Percentiles rank a stretch among this genome's conserved stretches.
These are phyloP conservation scores for Cryphonectria naterciae DNA, from an alignment of 2,329 filamentous ascomycete species.

Conservation along the genomic window DNA sequence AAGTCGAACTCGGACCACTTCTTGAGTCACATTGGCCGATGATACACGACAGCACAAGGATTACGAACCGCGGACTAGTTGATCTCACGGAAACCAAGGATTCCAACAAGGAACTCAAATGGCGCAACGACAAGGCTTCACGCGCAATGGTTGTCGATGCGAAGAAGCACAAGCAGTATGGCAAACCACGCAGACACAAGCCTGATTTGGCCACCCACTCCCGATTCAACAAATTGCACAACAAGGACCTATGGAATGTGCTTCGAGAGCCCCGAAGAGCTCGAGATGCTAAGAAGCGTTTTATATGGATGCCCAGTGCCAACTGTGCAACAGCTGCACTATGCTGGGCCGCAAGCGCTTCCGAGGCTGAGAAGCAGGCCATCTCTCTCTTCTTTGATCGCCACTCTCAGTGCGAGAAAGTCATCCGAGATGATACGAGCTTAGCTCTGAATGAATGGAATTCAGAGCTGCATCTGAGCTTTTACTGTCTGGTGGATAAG, in stretches of 20 bases:
- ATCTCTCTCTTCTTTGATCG: neutral
- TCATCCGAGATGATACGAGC: neutral
- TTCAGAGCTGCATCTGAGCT: constrained; percentile 2
- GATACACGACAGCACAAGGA: no score
- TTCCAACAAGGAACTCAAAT: no score
- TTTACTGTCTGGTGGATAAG: neutral
- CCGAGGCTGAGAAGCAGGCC: constrained; percentile 6
- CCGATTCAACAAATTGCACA: no score
- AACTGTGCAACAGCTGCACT: neutral
- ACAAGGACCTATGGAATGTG: no score
- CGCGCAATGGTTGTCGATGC: neutral
- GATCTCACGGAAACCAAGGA: no score
- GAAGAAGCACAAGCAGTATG: constrained; percentile 11
- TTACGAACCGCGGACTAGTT: no score
- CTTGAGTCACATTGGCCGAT: no score
- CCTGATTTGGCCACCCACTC: no score
- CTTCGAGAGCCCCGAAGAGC: constrained; percentile 4
- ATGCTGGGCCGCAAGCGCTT: neutral
- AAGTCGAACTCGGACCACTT: neutral
- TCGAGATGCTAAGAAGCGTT: neutral
- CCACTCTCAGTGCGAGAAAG: neutral
- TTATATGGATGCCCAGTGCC: neutral
- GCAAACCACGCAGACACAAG: neutral
- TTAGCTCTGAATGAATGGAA: constrained; percentile 10
- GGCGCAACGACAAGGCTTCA: neutral